phyloP scores from a whole-genome alignment of 2,329 filamentous ascomycete genomes.

The Fusarium sp. region DNA sequence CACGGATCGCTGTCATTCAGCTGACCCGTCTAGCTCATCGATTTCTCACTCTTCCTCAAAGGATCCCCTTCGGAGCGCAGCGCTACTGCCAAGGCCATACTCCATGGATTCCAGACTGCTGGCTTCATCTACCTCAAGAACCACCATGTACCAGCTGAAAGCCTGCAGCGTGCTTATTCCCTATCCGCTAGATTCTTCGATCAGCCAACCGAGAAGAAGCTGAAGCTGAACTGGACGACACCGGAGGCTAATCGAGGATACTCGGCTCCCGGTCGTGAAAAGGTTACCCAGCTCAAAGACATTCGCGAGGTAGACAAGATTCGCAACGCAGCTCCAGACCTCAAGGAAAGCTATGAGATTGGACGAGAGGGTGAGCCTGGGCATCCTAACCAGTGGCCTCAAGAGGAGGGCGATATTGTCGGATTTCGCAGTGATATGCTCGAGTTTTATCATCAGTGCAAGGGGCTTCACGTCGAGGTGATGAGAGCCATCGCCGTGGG shows the following conservation, averaged over 20 bases:
- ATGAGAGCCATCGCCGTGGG: constrained; percentile 88
- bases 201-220: constrained; percentile 68
- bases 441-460: constrained; percentile 76
- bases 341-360: constrained; percentile 72
- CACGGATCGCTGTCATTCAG: neutral
- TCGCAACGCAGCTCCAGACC: constrained; percentile 65
- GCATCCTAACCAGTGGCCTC: constrained; percentile 80
- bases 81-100: constrained; percentile 73
- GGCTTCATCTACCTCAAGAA: constrained; percentile 91
- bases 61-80: constrained; percentile 67
- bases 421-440: constrained; percentile 77
- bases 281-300: constrained; percentile 67
- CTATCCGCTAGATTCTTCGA: constrained; percentile 75
- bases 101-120: constrained; percentile 80
- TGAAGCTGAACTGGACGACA: constrained; percentile 72
- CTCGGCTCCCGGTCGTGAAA: constrained; percentile 73
- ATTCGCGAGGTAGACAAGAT: constrained; percentile 63
- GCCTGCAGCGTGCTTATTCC: constrained; percentile 68
- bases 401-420: constrained; percentile 46
- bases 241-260: constrained; percentile 78
- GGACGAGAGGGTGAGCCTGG: constrained; percentile 65
- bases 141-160: constrained; percentile 70
- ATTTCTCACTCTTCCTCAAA: constrained; percentile 76
- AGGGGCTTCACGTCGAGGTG: constrained; percentile 74
- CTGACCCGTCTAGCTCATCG: constrained; percentile 40